A percentile compares a stretch with the other conserved stretches of the same genome.
Conservation (phyloP, 306 rosid species). For the Quercus alba region DNA sequence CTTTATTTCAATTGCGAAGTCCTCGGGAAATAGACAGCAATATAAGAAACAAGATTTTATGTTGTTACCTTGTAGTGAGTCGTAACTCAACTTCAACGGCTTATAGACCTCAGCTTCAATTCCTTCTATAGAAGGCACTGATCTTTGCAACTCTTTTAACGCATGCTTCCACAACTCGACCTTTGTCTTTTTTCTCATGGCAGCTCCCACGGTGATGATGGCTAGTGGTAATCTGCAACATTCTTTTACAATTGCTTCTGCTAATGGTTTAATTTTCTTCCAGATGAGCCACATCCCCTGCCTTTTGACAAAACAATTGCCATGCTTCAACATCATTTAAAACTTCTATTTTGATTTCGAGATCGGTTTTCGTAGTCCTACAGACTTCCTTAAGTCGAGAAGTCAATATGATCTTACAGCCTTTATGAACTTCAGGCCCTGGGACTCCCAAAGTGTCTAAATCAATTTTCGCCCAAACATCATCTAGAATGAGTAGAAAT, state of each 20-base stretch:
- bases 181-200: slow-evolving; percentile 9
- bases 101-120: slow-evolving; percentile 2
- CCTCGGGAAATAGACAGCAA: no score
- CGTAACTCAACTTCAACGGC: slow-evolving; percentile 1
- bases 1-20: no score
- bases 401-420: slow-evolving; percentile 17
- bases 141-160: not conserved
- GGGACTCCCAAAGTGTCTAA: slow-evolving; percentile 9
- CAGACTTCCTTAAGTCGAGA: not conserved
- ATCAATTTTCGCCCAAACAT: no score
- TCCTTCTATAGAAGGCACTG: not conserved
- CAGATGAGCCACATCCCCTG: slow-evolving; percentile 5
- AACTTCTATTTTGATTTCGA: not conserved
- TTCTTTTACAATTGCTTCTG: no score
- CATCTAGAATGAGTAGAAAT: no score
- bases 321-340: not conserved
- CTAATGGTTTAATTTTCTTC: not conserved
- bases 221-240: not conserved
- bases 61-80: slow-evolving; percentile 7
- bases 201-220: slow-evolving; percentile 4
- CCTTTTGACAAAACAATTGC: slow-evolving; percentile 3
- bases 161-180: slow-evolving; percentile 14
- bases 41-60: no score
- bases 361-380: slow-evolving; percentile 3
- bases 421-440: not conserved